Evolutionary conservation across 208 protist species (phyloP), one percentile per base, ranked within the genome.

Genomic region (Kentomonas sorsogonicus): DNA sequence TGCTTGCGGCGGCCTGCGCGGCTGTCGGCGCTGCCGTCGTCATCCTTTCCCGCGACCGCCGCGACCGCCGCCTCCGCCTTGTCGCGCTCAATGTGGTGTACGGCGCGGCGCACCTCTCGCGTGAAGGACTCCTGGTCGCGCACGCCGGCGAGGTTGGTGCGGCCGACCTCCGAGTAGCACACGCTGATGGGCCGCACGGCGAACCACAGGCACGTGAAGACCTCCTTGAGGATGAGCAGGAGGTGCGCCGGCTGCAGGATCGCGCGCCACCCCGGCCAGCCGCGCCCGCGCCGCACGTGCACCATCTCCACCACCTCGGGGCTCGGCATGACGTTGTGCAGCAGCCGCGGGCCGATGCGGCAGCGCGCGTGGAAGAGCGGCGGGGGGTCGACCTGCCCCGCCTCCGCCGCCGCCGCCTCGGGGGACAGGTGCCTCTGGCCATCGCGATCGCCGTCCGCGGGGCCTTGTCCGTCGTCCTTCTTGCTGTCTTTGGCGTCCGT

Each of bases 301-400:
- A 77, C 79, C n/a, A 86, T 69, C 54, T 94, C 86, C 16, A 60
- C 36, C 61, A 91, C 77, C 63, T 94, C 86, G 4, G 86, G 86
- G 1, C 76, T 89, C 27, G 80, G 40, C 31, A 94, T 64, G 10
- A 94, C 63, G 50, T 89, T 87, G 63, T 91, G 83, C 9, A 94
- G 46, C 13, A 94, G 65, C 22, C 83, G 83, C 13, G 75, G 74
- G 11, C 63, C 72, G 15, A 94, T 66, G 16, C 69, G 56, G 48
- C 80, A 94, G 9, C 39, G 74, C 13, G 81, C 79, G 3, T 60
- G 51, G 50, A 81, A 88, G 27, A 91, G 58, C 36, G 85, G 57
- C 0, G 77, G 73, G 3, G 79, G 61, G 41, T 66, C 52, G 6
- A 34, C 23, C 9, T 22, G 40, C 2, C 55, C 46, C 15, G 20